Conservation (phyloP, 1,139 yeast genomes). For the Pichiaceae sp. region DNA sequence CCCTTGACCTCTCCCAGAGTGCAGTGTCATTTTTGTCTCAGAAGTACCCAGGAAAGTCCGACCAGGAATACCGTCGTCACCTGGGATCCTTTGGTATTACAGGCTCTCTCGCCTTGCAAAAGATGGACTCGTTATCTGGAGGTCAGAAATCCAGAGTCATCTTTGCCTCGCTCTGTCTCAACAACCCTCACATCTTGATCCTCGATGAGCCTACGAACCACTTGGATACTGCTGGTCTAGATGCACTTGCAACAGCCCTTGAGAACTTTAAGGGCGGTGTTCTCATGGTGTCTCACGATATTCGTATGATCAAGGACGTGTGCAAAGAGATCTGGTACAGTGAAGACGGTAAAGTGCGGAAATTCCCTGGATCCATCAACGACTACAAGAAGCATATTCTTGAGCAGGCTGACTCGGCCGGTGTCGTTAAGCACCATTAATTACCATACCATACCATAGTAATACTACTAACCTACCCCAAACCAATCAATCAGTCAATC, state of each 20-base stretch:
- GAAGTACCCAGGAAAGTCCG: constrained; percentile 86
- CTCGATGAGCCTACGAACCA: constrained; percentile 98
- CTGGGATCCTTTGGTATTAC: constrained; percentile 96
- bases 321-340: constrained; percentile 95
- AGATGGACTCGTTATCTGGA: constrained; percentile 85
- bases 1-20: constrained; percentile 82
- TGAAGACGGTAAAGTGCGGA: constrained; percentile 71
- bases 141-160: constrained; percentile 99
- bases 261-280: constrained; percentile 89
- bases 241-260: constrained; percentile 87
- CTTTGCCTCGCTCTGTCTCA: constrained; percentile 86
- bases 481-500: not conserved
- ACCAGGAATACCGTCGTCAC: constrained; percentile 95
- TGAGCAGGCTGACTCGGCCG: constrained; percentile 67
- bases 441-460: not conserved
- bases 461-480: too few relatives aligned
- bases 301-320: constrained; percentile 75
- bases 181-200: constrained; percentile 85
- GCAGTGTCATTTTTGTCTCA: constrained; percentile 95
- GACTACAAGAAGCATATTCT: constrained; percentile 88
- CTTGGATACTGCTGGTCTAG: constrained; percentile 96
- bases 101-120: constrained; percentile 87
- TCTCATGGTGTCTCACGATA: constrained; percentile 97
- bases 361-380: constrained; percentile 76
- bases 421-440: constrained; percentile 81